These are phyloP conservation scores for Phialophora tarda DNA, from an alignment of 2,329 filamentous ascomycete species.

Conservation along the genomic window DNA sequence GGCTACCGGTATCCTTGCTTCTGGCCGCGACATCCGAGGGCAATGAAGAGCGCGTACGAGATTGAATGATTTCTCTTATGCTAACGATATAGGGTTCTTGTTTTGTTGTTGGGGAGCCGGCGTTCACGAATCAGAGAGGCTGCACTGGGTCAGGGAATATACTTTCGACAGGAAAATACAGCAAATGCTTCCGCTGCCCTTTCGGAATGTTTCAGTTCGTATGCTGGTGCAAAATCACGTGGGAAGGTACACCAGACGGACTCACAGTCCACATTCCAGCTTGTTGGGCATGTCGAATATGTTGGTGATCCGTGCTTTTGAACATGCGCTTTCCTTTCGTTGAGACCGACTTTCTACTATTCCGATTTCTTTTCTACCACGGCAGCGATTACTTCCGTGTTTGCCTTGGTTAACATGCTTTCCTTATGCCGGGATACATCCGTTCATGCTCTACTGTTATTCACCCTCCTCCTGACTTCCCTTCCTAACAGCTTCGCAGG, in stretches of 20 bases:
- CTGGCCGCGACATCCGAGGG: conserved; percentile 61
- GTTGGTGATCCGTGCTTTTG: conserved; percentile 18
- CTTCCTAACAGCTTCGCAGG: conserved; percentile 16
- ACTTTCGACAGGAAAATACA: not conserved
- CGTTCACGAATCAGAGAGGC: conserved; percentile 25
- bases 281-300: not conserved
- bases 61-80: conserved; percentile 31
- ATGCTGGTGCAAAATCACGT: not conserved
- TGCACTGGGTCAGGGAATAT: conserved; percentile 2
- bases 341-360: not conserved
- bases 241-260: not conserved
- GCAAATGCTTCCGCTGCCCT: not conserved
- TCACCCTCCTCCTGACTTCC: conserved; percentile 13
- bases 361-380: not conserved
- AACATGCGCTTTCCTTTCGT: conserved; percentile 1
- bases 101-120: conserved; percentile 21
- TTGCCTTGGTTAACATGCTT: not conserved
- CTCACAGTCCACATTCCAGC: conserved; percentile 14
- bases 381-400: not conserved
- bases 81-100: conserved; percentile 25
- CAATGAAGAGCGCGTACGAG: conserved; percentile 21
- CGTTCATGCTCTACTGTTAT: not conserved
- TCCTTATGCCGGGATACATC: not conserved
- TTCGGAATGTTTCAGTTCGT: not conserved
- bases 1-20: conserved; percentile 58